These are phyloP conservation scores for Populus hybrid DNA, from an alignment of 441 rosid genomes.

Conservation along the genomic window DNA sequence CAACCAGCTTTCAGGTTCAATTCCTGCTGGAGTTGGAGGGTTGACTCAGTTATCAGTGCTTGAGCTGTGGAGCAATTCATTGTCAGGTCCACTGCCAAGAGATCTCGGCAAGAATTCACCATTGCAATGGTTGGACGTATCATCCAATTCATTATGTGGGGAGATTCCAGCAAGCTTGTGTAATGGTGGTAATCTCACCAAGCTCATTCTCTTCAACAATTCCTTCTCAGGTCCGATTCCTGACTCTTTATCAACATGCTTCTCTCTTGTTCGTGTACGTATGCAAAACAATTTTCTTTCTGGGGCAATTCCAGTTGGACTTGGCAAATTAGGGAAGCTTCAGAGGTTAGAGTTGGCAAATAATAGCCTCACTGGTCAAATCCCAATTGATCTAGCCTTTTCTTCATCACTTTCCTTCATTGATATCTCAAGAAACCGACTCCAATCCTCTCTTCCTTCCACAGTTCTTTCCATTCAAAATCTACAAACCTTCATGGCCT, in stretches of 20 bases:
- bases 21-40: constrained; percentile 51
- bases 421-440: constrained; percentile 66
- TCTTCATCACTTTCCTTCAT: constrained; percentile 79
- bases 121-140: constrained; percentile 77
- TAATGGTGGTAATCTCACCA: constrained; percentile 69
- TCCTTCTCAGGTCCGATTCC: constrained; percentile 77
- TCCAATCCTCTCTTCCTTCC: constrained; percentile 65
- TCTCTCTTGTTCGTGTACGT: constrained; percentile 73
- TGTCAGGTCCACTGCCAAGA: constrained; percentile 68
- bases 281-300: constrained; percentile 77
- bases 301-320: constrained; percentile 71
- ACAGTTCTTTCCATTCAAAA: constrained; percentile 70
- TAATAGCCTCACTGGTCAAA: constrained; percentile 38
- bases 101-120: constrained; percentile 76
- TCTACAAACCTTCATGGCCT: constrained; percentile 61
- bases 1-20: constrained; percentile 64
- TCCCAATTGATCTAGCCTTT: constrained; percentile 45
- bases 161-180: constrained; percentile 67
- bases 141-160: constrained; percentile 77
- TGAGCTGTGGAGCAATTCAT: constrained; percentile 87
- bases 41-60: constrained; percentile 53
- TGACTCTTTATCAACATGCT: constrained; percentile 45
- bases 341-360: constrained; percentile 73
- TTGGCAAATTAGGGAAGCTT: constrained; percentile 74
- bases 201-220: constrained; percentile 90